These are phyloP conservation scores for Penicillium sp. DNA, from an alignment of 2,329 filamentous ascomycete genomes.

Conservation along the genomic window DNA sequence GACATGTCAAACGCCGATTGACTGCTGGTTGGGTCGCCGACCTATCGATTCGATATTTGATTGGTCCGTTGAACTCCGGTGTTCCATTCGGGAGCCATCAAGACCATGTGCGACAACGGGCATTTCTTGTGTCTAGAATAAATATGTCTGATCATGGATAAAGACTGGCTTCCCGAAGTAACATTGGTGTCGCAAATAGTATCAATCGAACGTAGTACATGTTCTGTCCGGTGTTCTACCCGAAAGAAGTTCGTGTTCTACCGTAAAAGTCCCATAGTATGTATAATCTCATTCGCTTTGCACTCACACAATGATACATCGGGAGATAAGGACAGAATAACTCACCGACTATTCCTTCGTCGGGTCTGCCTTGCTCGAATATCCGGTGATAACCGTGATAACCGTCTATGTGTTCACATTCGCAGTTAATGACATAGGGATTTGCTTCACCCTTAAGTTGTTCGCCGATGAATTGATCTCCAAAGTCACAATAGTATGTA, in stretches of 20 bases:
- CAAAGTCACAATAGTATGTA: neutral
- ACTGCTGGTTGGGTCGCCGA: neutral
- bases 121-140: neutral
- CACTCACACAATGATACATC: neutral
- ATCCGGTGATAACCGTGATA: constrained; percentile 2
- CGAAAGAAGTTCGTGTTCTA: neutral
- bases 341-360: constrained; percentile 4
- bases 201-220: neutral
- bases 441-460: neutral
- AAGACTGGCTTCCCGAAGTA: neutral
- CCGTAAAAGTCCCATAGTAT: neutral
- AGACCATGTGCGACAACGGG: neutral
- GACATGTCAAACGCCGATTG: constrained; percentile 4
- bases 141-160: neutral
- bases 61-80: neutral
- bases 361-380: neutral
- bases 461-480: constrained; percentile 1
- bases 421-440: neutral
- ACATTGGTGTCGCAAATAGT: neutral
- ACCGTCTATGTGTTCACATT: neutral
- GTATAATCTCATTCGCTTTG: neutral
- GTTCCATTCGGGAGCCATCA: neutral
- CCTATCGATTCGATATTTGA: neutral
- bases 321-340: neutral
- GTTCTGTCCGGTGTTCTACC: neutral